Evolutionary conservation across 208 protist species (phyloP).

Genomic region (Trypanosoma brucei): DNA sequence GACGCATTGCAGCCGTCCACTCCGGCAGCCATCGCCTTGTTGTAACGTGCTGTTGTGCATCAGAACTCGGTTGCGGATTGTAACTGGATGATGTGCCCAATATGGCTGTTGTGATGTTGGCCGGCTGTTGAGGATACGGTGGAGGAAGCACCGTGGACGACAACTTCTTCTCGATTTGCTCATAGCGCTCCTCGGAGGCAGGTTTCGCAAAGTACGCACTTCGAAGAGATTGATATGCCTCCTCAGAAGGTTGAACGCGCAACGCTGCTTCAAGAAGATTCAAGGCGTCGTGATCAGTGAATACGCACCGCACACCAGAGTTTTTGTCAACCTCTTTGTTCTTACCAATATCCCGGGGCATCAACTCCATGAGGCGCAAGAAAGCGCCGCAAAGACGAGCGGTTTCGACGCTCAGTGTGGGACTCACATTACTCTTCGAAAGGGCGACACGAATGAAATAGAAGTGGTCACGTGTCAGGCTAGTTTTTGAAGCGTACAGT

Average conservation of each 20-base stretch:
- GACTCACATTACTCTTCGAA: conserved; percentile 38
- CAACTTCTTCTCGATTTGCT: conserved; percentile 17
- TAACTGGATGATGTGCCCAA: conserved; percentile 1
- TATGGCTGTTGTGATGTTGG: background rate
- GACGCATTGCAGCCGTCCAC: conserved; percentile 54
- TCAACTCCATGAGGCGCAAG: conserved; percentile 46
- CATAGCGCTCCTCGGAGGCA: conserved; percentile 11
- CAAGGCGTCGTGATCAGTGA: conserved; percentile 21
- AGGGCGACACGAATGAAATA: conserved; percentile 50
- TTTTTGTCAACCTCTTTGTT: conserved; percentile 8
- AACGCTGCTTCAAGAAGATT: conserved; percentile 18
- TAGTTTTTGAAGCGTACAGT: conserved; percentile 14
- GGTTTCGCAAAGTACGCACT: conserved; percentile 33
- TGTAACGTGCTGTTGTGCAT: background rate
- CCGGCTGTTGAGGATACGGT: conserved; percentile 1
- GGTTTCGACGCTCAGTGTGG: conserved; percentile 47
- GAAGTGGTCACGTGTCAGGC: conserved; percentile 37
- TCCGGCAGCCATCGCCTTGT: conserved; percentile 30
- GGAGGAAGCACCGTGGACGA: conserved; percentile 7
- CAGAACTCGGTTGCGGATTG: background rate
- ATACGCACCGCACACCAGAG: background rate
- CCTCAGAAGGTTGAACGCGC: conserved; percentile 17
- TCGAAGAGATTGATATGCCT: conserved; percentile 38
- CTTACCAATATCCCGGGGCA: conserved; percentile 7
- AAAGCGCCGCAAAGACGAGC: conserved; percentile 58